Conservation (phyloP, 768 basidiomycete genomes). For the Cubamyces sp. region DNA sequence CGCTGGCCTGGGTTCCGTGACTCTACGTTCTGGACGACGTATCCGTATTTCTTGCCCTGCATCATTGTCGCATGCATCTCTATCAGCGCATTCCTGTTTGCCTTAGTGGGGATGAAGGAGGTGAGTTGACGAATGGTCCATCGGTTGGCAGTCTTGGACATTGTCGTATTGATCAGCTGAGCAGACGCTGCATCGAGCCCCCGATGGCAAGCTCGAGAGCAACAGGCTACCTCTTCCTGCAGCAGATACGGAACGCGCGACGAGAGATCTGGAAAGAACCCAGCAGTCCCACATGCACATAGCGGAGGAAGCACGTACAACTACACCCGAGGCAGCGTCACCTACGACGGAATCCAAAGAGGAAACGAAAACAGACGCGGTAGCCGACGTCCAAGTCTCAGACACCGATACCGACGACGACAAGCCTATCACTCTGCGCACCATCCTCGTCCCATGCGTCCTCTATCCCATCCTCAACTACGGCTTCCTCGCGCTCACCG, state of each 20-base stretch:
- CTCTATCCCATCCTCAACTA: slow-evolving; percentile 43
- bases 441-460: slow-evolving; percentile 36
- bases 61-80: slow-evolving; percentile 30
- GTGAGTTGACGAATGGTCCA: slow-evolving; percentile 17
- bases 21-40: slow-evolving; percentile 51
- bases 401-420: not conserved
- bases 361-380: not conserved
- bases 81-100: slow-evolving; percentile 25
- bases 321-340: not conserved
- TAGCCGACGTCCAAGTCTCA: slow-evolving; percentile 7
- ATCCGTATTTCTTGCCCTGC: slow-evolving; percentile 53
- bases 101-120: slow-evolving; percentile 30
- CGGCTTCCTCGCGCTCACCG: slow-evolving; percentile 39
- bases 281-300: not conserved
- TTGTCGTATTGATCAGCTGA: not conserved
- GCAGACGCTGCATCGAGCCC: slow-evolving; percentile 16
- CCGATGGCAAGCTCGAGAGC: not conserved
- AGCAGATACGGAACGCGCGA: too few species aligned
- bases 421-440: slow-evolving; percentile 25
- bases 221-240: too few species aligned
- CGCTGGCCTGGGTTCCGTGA: slow-evolving; percentile 56
- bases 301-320: not conserved
- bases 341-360: not conserved
- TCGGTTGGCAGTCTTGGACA: too few species aligned
- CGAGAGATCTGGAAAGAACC: too few species aligned